Evolutionary conservation across 371 early-diverging fungal species (phyloP).

Genomic region (Dinochytrium kinnereticum): DNA sequence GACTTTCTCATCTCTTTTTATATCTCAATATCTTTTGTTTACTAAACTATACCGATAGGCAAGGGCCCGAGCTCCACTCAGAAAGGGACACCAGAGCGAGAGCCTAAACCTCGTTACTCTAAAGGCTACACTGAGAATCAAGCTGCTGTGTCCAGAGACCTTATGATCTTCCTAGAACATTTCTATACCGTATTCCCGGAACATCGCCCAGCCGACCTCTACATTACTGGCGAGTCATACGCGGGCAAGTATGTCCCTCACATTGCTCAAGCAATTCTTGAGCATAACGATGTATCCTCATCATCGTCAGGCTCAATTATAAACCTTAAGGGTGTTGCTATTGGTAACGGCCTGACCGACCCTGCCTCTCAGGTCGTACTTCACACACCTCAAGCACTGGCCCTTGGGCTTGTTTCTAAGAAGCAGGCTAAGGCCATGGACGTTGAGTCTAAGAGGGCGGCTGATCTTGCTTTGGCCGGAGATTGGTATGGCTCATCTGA

Average conservation of each 20-base stretch:
- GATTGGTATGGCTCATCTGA: slow-evolving; percentile 52
- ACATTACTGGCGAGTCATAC: slow-evolving; percentile 61
- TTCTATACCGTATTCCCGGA: slow-evolving; percentile 61
- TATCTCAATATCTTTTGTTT: too few relatives aligned
- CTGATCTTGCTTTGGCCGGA: slow-evolving; percentile 44
- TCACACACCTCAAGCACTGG: slow-evolving; percentile 64
- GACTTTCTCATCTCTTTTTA: too few relatives aligned
- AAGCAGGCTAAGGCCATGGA: slow-evolving; percentile 48
- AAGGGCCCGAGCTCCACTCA: background rate
- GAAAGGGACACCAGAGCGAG: slow-evolving; percentile 9
- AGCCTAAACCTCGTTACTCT: slow-evolving; percentile 34
- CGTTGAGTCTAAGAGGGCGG: slow-evolving; percentile 43
- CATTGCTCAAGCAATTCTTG: slow-evolving; percentile 53
- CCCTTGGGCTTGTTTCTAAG: slow-evolving; percentile 57
- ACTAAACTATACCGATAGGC: background rate
- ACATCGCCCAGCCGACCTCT: slow-evolving; percentile 44
- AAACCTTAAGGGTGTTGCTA: slow-evolving; percentile 52
- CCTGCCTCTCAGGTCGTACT: slow-evolving; percentile 58
- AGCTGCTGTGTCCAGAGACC: slow-evolving; percentile 54
- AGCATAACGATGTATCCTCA: slow-evolving; percentile 43
- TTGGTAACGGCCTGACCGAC: slow-evolving; percentile 66
- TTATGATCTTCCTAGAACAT: slow-evolving; percentile 53
- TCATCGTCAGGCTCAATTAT: slow-evolving; percentile 27
- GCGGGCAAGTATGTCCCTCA: slow-evolving; percentile 68
- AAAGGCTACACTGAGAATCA: slow-evolving; percentile 58